phyloP scores from a whole-genome alignment of 257 asterid species.

The Solanum sitiens region DNA sequence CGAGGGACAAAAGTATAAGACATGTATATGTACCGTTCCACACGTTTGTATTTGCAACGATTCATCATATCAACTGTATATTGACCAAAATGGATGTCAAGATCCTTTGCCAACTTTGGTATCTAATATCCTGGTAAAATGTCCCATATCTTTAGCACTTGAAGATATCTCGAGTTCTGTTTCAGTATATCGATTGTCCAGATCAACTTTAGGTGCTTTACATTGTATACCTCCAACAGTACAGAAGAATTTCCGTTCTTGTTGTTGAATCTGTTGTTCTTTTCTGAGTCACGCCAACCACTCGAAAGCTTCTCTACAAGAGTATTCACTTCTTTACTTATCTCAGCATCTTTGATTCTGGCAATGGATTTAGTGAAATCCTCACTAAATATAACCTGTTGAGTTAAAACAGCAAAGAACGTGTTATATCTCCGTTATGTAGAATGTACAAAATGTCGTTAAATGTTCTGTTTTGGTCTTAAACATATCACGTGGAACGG shows the following conservation, averaged over 20 bases:
- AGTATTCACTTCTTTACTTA: conserved; percentile 15
- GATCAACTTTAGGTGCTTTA: conserved; percentile 20
- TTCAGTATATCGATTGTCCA: conserved; percentile 38
- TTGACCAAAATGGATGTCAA: neutral
- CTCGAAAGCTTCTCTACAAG: conserved; percentile 35
- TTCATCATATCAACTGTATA: neutral
- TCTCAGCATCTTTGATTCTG: conserved; percentile 1
- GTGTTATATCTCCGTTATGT: neutral
- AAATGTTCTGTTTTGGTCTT: neutral
- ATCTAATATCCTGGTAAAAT: conserved; percentile 21
- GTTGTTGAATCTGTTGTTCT: neutral
- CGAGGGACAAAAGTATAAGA: no score
- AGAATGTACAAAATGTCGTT: neutral
- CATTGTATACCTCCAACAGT: conserved; percentile 21
- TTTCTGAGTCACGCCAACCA: conserved; percentile 35
- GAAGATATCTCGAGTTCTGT: conserved; percentile 10
- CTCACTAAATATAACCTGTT: conserved; percentile 24
- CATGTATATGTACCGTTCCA: conserved; percentile 6
- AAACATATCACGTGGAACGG: neutral
- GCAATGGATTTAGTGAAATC: conserved; percentile 27
- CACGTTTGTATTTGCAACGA: conserved; percentile 7
- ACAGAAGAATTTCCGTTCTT: neutral
- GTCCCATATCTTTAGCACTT: conserved; percentile 37
- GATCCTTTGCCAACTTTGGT: neutral
- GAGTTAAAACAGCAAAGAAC: neutral